These are phyloP conservation scores for Orobanche coerulescens DNA, from an alignment of 257 asterid species.

Conservation along the genomic window DNA sequence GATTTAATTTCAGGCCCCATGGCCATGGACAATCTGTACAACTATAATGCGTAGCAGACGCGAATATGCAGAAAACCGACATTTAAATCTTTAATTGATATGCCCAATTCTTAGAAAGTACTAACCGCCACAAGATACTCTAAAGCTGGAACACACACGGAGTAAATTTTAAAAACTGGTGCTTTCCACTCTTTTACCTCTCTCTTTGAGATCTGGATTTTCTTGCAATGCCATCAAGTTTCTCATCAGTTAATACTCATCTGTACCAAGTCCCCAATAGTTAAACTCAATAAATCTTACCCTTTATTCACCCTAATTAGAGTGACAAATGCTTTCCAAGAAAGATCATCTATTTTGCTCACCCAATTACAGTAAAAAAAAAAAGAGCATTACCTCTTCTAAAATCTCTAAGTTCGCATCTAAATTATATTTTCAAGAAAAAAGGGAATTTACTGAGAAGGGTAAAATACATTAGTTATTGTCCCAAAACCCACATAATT, in stretches of 20 bases:
- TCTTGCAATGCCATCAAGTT: neutral
- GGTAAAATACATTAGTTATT: neutral
- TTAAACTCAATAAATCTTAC: neutral
- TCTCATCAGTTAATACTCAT: neutral
- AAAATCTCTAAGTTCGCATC: constrained; percentile 1
- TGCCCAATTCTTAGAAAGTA: neutral
- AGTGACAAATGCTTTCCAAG: neutral
- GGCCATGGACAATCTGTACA: too few relatives aligned
- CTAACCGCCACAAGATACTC: neutral
- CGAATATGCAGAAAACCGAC: neutral
- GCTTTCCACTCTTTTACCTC: neutral
- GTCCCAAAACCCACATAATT: constrained; percentile 1
- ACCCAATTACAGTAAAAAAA: neutral
- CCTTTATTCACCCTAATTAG: neutral
- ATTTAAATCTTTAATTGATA: neutral
- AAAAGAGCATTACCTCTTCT: neutral
- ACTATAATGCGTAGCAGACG: neutral
- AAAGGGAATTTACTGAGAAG: neutral
- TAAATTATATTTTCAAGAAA: neutral
- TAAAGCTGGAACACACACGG: neutral
- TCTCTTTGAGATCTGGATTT: neutral
- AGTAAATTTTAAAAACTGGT: neutral
- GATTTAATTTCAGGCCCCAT: neutral
- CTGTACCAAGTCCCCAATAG: neutral
- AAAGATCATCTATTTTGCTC: neutral